A percentile compares a stretch with the other conserved stretches of the same genome.
These are phyloP conservation scores for Diaporthe sp. DNA, from an alignment of 2,329 filamentous ascomycete species.

Conservation along the genomic window DNA sequence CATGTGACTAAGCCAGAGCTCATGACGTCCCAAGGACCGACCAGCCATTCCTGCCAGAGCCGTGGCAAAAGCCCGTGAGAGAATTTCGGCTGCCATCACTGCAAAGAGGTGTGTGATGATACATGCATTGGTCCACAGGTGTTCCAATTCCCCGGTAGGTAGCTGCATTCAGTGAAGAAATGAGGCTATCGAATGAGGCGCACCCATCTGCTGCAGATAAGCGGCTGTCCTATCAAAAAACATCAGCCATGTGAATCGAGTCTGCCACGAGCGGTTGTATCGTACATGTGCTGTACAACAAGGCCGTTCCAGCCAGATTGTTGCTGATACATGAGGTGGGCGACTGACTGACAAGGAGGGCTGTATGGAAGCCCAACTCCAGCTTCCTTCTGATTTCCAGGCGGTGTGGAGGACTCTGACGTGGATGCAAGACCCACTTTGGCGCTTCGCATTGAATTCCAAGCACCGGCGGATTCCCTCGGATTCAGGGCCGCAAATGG, in stretches of 20 bases:
- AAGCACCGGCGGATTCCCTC: neutral
- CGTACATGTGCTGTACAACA: neutral
- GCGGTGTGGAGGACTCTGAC: constrained; percentile 30
- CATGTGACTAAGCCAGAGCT: neutral
- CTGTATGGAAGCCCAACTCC: constrained; percentile 20
- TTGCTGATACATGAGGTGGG: neutral
- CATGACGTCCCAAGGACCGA: no score
- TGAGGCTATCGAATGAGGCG: neutral
- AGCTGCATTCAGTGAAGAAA: neutral
- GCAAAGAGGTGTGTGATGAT: neutral
- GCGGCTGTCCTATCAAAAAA: no score
- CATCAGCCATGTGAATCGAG: neutral
- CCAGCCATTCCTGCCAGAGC: neutral
- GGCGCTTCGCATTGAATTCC: constrained; percentile 21
- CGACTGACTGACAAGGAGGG: neutral
- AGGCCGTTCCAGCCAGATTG: neutral
- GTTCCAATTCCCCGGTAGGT: neutral
- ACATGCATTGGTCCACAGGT: neutral
- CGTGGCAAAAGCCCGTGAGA: neutral
- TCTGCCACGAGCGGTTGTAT: no score
- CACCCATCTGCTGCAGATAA: neutral
- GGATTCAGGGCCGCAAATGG: constrained; percentile 19
- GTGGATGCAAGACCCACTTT: constrained; percentile 21
- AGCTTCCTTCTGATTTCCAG: constrained; percentile 11
- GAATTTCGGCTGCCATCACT: no score